These are phyloP conservation scores for Fusarium buharicum DNA, from an alignment of 2,329 filamentous ascomycete species.

Conservation along the genomic window DNA sequence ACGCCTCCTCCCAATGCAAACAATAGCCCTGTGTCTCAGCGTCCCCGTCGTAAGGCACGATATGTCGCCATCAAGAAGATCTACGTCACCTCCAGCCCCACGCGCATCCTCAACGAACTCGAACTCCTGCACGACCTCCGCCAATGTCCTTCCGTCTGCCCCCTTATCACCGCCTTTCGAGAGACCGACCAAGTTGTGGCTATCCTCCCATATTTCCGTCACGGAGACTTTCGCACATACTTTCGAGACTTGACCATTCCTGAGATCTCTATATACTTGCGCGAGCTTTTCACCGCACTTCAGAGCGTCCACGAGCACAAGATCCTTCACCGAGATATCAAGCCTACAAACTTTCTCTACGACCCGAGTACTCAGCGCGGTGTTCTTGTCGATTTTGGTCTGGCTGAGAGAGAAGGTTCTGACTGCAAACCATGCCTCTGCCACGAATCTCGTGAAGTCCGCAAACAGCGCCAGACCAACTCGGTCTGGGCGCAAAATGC, in stretches of 20 bases:
- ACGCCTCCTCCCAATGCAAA: slow-evolving; percentile 72
- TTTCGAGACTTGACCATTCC: slow-evolving; percentile 88
- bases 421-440: slow-evolving; percentile 87
- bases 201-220: slow-evolving; percentile 93
- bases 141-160: slow-evolving; percentile 86
- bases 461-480: slow-evolving; percentile 68
- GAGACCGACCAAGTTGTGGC: slow-evolving; percentile 94
- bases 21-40: slow-evolving; percentile 49
- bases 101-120: slow-evolving; percentile 94
- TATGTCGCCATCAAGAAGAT: slow-evolving; percentile 99
- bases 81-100: slow-evolving; percentile 95
- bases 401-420: slow-evolving; percentile 84
- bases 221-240: slow-evolving; percentile 94
- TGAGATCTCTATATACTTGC: slow-evolving; percentile 91
- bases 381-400: slow-evolving; percentile 98
- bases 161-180: slow-evolving; percentile 96
- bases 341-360: slow-evolving; percentile 97
- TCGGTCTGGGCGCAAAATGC: slow-evolving; percentile 67
- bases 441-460: slow-evolving; percentile 70
- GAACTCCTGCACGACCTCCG: slow-evolving; percentile 90
- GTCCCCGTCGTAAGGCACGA: slow-evolving; percentile 60
- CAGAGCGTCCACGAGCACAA: slow-evolving; percentile 82
- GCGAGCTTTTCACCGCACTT: slow-evolving; percentile 86
- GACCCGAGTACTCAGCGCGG: slow-evolving; percentile 82
- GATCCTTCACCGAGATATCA: slow-evolving; percentile 95